A percentile compares a stretch with the other conserved stretches of the same genome.
Evolutionary conservation across 441 rosid species (phyloP).

Genomic region (Cnidoscolus chayamansa): DNA sequence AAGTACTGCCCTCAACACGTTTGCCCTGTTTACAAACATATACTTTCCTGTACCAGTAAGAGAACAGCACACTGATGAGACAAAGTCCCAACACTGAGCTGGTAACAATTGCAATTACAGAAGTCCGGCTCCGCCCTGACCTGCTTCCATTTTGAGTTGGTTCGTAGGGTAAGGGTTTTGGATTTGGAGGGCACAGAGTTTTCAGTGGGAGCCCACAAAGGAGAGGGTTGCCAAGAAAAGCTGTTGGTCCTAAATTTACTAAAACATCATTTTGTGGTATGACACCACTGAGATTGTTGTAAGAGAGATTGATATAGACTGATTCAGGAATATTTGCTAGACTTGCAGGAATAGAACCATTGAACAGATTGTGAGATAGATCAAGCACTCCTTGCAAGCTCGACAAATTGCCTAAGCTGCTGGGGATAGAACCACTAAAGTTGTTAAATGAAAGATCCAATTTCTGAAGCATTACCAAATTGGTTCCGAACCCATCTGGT

Average conservation of each 20-base stretch:
- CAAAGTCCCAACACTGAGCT: constrained; percentile 62
- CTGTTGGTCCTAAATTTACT: constrained; percentile 74
- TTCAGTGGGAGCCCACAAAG: constrained; percentile 82
- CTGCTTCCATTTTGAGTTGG: constrained; percentile 16
- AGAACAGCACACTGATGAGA: constrained; percentile 54
- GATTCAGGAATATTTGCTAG: constrained; percentile 67
- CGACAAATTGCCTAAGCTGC: constrained; percentile 60
- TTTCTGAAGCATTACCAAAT: constrained; percentile 50
- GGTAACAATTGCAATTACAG: constrained; percentile 51
- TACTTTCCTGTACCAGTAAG: constrained; percentile 59
- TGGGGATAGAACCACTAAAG: constrained; percentile 60
- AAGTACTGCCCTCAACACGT: constrained; percentile 30
- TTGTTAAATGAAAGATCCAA: constrained; percentile 67
- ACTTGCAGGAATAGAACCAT: constrained; percentile 65
- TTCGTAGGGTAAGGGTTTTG: constrained; percentile 15
- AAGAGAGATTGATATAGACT: constrained; percentile 78
- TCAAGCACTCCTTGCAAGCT: constrained; percentile 69
- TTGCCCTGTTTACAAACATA: constrained; percentile 32
- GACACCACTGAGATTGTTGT: constrained; percentile 74
- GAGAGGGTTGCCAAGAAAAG: constrained; percentile 70
- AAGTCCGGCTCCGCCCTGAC: constrained; percentile 1
- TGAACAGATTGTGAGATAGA: constrained; percentile 69
- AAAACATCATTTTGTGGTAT: constrained; percentile 85
- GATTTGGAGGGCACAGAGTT: constrained; percentile 42
- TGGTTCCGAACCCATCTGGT: constrained; percentile 56